Evolutionary conservation across 305 asterid species (phyloP).

Genomic region (Euphrasia arctica): DNA sequence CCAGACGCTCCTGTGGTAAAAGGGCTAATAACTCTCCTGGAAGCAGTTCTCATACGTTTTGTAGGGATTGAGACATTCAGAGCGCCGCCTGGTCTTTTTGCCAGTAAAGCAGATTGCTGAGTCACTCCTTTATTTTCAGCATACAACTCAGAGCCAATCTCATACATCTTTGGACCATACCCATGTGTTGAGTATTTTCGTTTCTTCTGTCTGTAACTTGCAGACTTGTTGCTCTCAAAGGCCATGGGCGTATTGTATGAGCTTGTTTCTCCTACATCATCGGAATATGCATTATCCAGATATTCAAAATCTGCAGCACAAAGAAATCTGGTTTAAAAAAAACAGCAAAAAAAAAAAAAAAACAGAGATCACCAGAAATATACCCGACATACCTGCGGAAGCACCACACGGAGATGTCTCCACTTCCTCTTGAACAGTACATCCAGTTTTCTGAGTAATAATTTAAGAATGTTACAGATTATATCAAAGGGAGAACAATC

Average conservation of each 20-base stretch:
- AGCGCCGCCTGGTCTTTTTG: slow-evolving; percentile 62
- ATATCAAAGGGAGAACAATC: slow-evolving; percentile 10
- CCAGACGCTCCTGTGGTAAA: slow-evolving; percentile 67
- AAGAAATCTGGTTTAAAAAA: slow-evolving; percentile 26
- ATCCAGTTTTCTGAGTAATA: slow-evolving; percentile 54
- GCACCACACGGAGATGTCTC: slow-evolving; percentile 66
- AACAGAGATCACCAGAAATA: slow-evolving; percentile 22
- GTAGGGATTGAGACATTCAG: slow-evolving; percentile 76
- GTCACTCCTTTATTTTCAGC: slow-evolving; percentile 46
- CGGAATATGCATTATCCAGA: slow-evolving; percentile 52
- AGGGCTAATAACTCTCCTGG: slow-evolving; percentile 61
- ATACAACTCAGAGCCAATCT: slow-evolving; percentile 45
- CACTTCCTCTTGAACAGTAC: slow-evolving; percentile 62
- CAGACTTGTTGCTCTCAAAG: slow-evolving; percentile 49
- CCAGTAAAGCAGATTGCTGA: slow-evolving; percentile 50
- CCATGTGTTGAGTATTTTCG: slow-evolving; percentile 47
- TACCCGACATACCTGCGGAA: slow-evolving; percentile 55
- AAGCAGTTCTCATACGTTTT: slow-evolving; percentile 78
- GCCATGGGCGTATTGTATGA: slow-evolving; percentile 47
- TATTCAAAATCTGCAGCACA: slow-evolving; percentile 46
- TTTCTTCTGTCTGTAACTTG: slow-evolving; percentile 61
- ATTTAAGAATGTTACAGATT: slow-evolving; percentile 22
- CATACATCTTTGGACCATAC: slow-evolving; percentile 52
- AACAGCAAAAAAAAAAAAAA: slow-evolving; percentile 27
- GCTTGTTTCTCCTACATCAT: slow-evolving; percentile 79